Evolutionary conservation across 176 grass and related monocot genomes (phyloP), one percentile per base, ranked within the genome.

Genomic region (Cenchrus fungigraminus): DNA sequence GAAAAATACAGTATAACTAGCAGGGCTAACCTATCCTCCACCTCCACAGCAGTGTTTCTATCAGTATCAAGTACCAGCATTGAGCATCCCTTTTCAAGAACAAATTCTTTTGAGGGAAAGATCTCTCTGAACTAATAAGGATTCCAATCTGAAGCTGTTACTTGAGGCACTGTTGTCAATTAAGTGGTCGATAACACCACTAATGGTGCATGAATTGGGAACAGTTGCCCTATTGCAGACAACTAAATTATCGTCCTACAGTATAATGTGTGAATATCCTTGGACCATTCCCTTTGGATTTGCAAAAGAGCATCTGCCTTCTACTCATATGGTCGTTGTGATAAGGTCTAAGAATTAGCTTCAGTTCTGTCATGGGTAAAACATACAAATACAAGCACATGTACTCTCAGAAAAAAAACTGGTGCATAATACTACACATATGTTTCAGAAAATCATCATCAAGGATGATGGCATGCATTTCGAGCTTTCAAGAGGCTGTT

Each of bases 361-460:
- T 47, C 12, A 6, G 19, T 64, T 12, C 5, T 52, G 25, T 65
- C 25, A 28, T 82, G 50, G 51, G 11, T 87, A 68, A 82, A 87
- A 51, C 3, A 6, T 22, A 10, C 9, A 67, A 8, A 22, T 67
- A 51, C 17, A 74, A 57, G 69, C 45, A 66, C 50, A 34, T 66
- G 32, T 66, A 47, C 25, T 56, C 17, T 65, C 29, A 34, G 2
- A 40, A 40, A 40, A 32, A 32, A 69, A 40, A 60, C 12, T 58
- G 10, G 34, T 19, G 31, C 12, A 4, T 44, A n/a, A 15, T 60
- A 74, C 34, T 50, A 45, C 4, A 43, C 17, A 12, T 11, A 44
- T 51, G 19, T 5, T 28, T 66, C 37, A 57, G 7, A 29, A 51
- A 51, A 15, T 50, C 2, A 28, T 29, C 3, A 13, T 51, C 6